Percentiles rank a stretch among this genome's conserved stretches.
These are phyloP conservation scores for Malassezia nana DNA, from an alignment of 1,284 basidiomycete genomes.

Conservation along the genomic window DNA sequence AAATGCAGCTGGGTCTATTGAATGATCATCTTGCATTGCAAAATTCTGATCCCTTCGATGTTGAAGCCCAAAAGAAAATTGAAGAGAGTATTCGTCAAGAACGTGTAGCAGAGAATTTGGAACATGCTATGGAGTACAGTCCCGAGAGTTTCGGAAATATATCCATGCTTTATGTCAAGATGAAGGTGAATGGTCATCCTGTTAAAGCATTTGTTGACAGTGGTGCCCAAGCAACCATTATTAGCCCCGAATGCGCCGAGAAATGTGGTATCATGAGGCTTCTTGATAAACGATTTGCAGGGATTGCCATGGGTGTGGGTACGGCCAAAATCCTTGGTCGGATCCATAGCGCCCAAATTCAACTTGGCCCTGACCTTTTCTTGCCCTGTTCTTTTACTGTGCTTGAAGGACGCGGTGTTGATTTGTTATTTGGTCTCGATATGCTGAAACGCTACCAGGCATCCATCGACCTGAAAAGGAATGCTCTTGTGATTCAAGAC, in stretches of 20 bases:
- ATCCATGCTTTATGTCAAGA: constrained; percentile 88
- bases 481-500: constrained; percentile 75
- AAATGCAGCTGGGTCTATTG: constrained; percentile 42
- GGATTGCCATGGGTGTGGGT: constrained; percentile 88
- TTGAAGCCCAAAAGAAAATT: constrained; percentile 71
- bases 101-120: constrained; percentile 63
- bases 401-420: constrained; percentile 84
- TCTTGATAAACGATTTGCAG: constrained; percentile 73
- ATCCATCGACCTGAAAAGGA: constrained; percentile 79
- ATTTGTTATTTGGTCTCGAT: constrained; percentile 87
- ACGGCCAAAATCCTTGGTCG: constrained; percentile 88
- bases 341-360: constrained; percentile 84
- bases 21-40: constrained; percentile 64
- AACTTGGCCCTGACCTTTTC: constrained; percentile 64
- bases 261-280: constrained; percentile 88
- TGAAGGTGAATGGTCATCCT: constrained; percentile 67
- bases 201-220: constrained; percentile 97
- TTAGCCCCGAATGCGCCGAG: constrained; percentile 90
- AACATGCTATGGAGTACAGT: constrained; percentile 48
- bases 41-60: constrained; percentile 68
- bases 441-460: constrained; percentile 98
- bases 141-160: constrained; percentile 90
- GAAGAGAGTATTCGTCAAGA: constrained; percentile 87
- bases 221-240: constrained; percentile 86
- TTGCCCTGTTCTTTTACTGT: constrained; percentile 88